Conservation (phyloP, 1,284 basidiomycete genomes). For the Amylostereum areolatum region DNA sequence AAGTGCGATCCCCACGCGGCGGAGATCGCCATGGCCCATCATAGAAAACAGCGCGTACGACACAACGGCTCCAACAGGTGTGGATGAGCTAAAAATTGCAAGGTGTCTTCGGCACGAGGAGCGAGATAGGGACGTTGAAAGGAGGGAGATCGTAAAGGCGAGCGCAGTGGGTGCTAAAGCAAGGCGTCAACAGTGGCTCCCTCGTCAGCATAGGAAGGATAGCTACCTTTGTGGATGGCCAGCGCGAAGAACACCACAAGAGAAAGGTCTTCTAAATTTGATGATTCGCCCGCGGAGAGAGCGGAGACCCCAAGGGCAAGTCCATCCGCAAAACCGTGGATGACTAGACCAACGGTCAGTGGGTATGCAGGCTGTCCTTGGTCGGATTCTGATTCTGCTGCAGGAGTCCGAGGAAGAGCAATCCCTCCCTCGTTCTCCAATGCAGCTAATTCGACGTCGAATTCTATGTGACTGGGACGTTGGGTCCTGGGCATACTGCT, state of each 20-base stretch:
- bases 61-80: constrained; percentile 69
- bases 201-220: neutral
- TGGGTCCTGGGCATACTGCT: neutral
- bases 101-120: constrained; percentile 70
- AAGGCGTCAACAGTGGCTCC: constrained; percentile 1
- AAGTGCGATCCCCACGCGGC: constrained; percentile 45
- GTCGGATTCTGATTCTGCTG: constrained; percentile 10
- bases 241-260: constrained; percentile 85
- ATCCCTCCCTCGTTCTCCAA: constrained; percentile 33
- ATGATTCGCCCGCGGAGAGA: constrained; percentile 24
- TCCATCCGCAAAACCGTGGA: constrained; percentile 87
- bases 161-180: constrained; percentile 77
- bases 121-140: constrained; percentile 67
- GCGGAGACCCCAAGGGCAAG: constrained; percentile 82
- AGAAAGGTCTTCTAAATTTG: constrained; percentile 45
- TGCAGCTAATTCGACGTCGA: constrained; percentile 54
- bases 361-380: constrained; percentile 43
- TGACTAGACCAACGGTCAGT: constrained; percentile 77
- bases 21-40: constrained; percentile 37
- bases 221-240: constrained; percentile 80
- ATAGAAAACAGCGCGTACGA: constrained; percentile 62
- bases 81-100: constrained; percentile 73
- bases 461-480: constrained; percentile 35
- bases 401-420: neutral
- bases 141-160: constrained; percentile 75